Evolutionary conservation across 805 yeast genomes (phyloP).

Genomic region (Yarrowia sp.): DNA sequence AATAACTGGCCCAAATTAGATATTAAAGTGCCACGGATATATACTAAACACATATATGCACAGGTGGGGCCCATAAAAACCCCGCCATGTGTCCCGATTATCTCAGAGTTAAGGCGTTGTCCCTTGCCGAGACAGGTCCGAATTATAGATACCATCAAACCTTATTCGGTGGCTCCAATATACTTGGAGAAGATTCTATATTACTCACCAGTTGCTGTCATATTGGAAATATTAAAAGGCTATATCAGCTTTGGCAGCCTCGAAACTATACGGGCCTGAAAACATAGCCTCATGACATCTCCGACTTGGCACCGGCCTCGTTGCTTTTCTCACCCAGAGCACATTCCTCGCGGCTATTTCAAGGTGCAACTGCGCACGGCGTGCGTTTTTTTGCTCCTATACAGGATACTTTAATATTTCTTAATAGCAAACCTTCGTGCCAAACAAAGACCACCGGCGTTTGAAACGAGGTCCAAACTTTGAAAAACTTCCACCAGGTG

Average conservation of each 20-base stretch:
- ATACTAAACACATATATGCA: too few relatives aligned
- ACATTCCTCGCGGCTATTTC: conserved; percentile 17
- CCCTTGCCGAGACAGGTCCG: background rate
- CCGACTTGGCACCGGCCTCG: background rate
- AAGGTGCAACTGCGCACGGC: background rate
- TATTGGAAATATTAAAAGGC: too few relatives aligned
- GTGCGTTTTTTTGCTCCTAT: conserved; percentile 9
- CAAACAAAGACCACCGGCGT: background rate
- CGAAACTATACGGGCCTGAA: too few relatives aligned
- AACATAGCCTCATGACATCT: background rate
- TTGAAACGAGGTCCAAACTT: background rate
- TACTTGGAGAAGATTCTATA: background rate
- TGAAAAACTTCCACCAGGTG: background rate
- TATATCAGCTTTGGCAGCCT: too few relatives aligned
- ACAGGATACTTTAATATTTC: conserved; percentile 4
- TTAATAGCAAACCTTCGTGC: background rate
- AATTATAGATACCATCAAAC: background rate
- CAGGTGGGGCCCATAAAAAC: too few relatives aligned
- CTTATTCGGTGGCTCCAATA: background rate
- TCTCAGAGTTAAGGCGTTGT: background rate
- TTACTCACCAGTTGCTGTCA: background rate
- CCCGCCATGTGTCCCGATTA: background rate
- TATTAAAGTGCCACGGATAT: too few relatives aligned
- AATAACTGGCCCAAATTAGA: too few relatives aligned
- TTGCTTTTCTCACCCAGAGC: background rate